Conservation (phyloP, 805 yeast species). For the Candida peoriensis region DNA sequence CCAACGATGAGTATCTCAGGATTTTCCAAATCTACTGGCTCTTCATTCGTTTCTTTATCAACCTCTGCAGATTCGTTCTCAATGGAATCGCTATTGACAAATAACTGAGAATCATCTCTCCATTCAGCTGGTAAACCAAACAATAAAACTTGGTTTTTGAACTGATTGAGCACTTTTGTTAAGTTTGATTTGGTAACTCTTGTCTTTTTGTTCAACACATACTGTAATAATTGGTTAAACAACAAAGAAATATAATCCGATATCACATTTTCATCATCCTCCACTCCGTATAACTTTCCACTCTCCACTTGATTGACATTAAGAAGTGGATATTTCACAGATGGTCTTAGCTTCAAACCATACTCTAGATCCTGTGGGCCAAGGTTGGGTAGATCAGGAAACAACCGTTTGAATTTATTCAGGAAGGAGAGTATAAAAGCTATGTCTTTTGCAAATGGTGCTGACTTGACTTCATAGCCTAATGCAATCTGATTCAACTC, state of each 20-base stretch:
- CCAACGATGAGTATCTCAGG: slow-evolving; percentile 15
- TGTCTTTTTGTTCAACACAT: slow-evolving; percentile 17
- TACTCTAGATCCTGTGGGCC: slow-evolving; percentile 24
- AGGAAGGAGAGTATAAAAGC: slow-evolving; percentile 17
- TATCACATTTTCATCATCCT: slow-evolving; percentile 5
- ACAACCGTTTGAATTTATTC: slow-evolving; percentile 16
- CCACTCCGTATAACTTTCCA: background rate
- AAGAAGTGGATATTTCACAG: slow-evolving; percentile 8
- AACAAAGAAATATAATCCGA: slow-evolving; percentile 15
- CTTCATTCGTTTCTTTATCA: slow-evolving; percentile 9
- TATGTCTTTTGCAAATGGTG: slow-evolving; percentile 21
- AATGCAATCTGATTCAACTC: slow-evolving; percentile 17
- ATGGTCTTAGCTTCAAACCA: slow-evolving; percentile 16
- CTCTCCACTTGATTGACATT: slow-evolving; percentile 12
- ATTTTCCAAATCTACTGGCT: slow-evolving; percentile 19
- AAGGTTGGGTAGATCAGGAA: slow-evolving; percentile 15
- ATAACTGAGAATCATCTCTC: slow-evolving; percentile 22
- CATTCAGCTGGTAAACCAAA: slow-evolving; percentile 25
- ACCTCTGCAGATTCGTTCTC: slow-evolving; percentile 3
- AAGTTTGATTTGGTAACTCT: slow-evolving; percentile 5
- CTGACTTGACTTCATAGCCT: slow-evolving; percentile 21
- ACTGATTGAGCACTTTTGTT: slow-evolving; percentile 14
- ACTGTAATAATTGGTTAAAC: slow-evolving; percentile 11
- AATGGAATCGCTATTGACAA: too few relatives aligned
- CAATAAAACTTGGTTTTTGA: slow-evolving; percentile 8